Evolutionary conservation across 1,139 yeast genomes (phyloP), one percentile per base, ranked within the genome.

Genomic region (Diutina siamensis): DNA sequence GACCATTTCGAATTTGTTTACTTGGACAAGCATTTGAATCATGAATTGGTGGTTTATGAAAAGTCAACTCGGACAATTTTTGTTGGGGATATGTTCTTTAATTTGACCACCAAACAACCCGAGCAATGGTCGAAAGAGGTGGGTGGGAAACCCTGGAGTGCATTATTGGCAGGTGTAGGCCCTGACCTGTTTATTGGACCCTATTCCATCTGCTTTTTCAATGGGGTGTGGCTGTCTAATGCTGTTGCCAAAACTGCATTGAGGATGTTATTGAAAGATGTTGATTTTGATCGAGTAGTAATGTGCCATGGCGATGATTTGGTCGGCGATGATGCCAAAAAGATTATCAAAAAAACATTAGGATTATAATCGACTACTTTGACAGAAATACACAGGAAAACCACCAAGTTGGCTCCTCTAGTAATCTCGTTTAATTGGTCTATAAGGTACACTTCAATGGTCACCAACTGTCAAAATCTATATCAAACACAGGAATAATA

Each of bases 21-120:
- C 55, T 56, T 80, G 44, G 80, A 83, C 9, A 58, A 62, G 2
- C 82, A 76, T 54, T 57, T 51, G 28, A 80, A 79, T 57, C 69
- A 72, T 54, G 87, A 81, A 55, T 57, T 81, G 47, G 71, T 77
- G 4, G 53, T 75, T 52, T 74, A 57, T 55, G 76, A 77, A 53
- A 64, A 64, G 47, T 57, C 58, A 13, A 62, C 76, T 19, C 69
- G 69, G 53, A 64, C 75, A 0, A 54, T 80, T 33, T 64, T 74
- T 48, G 75, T 72, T 50, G 84, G 80, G 2, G 87, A 80, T 55
- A 55, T 80, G 48, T 52, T 78, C 15, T 71, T 79, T 59, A 76
- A 77, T 53, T 60, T 80, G 47, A 50, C 51, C 3, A 27, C 46
- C 0, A 9, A 9, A 4, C 53, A 52, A 15, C 34, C 34, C 4